phyloP scores from a whole-genome alignment of 768 basidiomycete genomes.

The Termitomyces sp. region DNA sequence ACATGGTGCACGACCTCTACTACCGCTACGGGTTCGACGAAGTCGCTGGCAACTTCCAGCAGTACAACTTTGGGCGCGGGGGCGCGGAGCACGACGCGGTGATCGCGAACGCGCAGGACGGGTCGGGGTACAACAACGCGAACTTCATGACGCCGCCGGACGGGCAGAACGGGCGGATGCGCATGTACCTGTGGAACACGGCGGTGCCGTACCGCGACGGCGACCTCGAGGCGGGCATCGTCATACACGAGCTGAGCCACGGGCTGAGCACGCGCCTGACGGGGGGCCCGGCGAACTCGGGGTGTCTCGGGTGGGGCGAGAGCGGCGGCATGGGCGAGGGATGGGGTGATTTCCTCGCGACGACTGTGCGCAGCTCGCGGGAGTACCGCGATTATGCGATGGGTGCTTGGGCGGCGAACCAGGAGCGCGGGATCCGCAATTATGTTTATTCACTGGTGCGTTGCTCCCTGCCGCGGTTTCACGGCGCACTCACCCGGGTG shows the following conservation, averaged over 20 bases:
- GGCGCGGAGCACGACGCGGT: conserved; percentile 86
- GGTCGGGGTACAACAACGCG: conserved; percentile 87
- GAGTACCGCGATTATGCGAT: conserved; percentile 78
- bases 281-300: conserved; percentile 89
- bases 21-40: conserved; percentile 94
- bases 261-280: conserved; percentile 92
- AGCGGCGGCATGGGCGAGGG: conserved; percentile 97
- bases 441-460: conserved; percentile 73
- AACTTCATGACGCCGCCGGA: conserved; percentile 88
- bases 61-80: conserved; percentile 91
- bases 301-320: conserved; percentile 95
- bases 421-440: conserved; percentile 73
- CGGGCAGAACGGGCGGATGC: conserved; percentile 85
- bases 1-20: conserved; percentile 77
- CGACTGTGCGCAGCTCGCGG: conserved; percentile 72
- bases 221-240: conserved; percentile 94
- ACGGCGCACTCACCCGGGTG: no score
- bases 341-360: conserved; percentile 93
- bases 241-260: conserved; percentile 86
- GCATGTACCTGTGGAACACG: conserved; percentile 97
- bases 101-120: conserved; percentile 94
- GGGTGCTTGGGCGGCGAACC: conserved; percentile 94
- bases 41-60: conserved; percentile 92
- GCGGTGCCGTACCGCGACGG: conserved; percentile 89
- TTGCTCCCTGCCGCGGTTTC: no score